Evolutionary conservation across 192 early-diverging fungal genomes (phyloP), one percentile per base, ranked within the genome.

Genomic region (Glomus cerebriforme): DNA sequence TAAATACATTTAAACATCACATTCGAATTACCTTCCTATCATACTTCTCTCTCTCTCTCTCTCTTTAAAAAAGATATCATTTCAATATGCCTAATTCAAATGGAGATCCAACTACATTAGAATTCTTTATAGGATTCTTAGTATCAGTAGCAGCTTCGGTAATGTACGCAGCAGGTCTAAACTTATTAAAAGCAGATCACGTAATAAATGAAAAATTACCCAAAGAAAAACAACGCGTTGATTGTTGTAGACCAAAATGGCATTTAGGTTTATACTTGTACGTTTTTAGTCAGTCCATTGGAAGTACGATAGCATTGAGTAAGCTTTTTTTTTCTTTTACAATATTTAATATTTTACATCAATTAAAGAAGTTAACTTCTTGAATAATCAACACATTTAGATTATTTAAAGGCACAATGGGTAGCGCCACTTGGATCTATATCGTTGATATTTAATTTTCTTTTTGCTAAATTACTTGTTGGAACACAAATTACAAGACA

Each of bases 381-480:
- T 3, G 26, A 7, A 58, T 59, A 1, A 39, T 34, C 9, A 3
- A 35, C 12, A 13, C 2, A 22, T 73, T 37, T 83, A 91, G 90
- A 91, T 76, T 91, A 84, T 82, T 81, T 89, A n/a, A 89, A 89
- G 66, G 86, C 88, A 7, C 87, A 89, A 77, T 89, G 90, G 88
- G 90, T 89, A 3, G 88, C 88, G 34, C 88, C 88, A 34, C 78
- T 89, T 7, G 90, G 88, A 24, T 84, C 85, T 45, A 82, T 87
- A 15, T 84, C 88, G 5, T 76, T 91, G 62, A 88, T 91, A 72
- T 91, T 87, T 80, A 90, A 90, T 74, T 90, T 88, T 70, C 63
- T 90, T 22, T 90, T 90, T 82, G 89, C 89, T 22, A 87, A 85
- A 77, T 82, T 87, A 49, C 74, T 90, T n/a, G 87, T 90, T 22